A percentile compares a stretch with the other conserved stretches of the same genome.
These are phyloP conservation scores for Xenosphaeropsis pyriputrescens DNA, from an alignment of 2,329 filamentous ascomycete species.

Conservation along the genomic window DNA sequence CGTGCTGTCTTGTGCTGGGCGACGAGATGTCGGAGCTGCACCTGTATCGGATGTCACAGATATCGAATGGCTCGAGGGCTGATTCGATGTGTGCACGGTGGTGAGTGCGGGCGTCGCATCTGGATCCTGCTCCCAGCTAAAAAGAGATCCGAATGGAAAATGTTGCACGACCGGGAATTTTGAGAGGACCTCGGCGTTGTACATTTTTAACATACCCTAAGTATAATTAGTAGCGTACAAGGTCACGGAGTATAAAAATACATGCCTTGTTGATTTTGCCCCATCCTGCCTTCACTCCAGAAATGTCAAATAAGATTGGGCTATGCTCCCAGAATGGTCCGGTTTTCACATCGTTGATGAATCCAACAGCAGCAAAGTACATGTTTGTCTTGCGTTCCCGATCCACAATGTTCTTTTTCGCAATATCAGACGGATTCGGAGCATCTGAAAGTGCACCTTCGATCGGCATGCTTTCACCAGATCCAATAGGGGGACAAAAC, in stretches of 20 bases:
- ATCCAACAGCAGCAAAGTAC: conserved; percentile 92
- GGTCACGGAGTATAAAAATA: neutral
- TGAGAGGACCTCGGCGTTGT: conserved; percentile 85
- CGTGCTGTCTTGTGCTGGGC: conserved; percentile 2
- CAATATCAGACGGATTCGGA: conserved; percentile 57
- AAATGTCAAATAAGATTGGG: conserved; percentile 87
- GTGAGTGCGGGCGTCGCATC: conserved; percentile 32
- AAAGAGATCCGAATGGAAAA: conserved; percentile 71
- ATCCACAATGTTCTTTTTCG: conserved; percentile 48
- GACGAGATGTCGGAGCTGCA: conserved; percentile 1
- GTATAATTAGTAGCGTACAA: conserved; percentile 1
- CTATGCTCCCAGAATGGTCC: conserved; percentile 97
- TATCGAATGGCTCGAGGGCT: conserved; percentile 21
- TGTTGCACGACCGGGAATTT: conserved; percentile 99
- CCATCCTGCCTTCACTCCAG: conserved; percentile 85
- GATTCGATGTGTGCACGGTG: conserved; percentile 42
- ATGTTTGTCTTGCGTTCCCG: conserved; percentile 55
- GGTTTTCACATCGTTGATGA: conserved; percentile 94
- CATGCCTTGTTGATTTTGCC: conserved; percentile 84
- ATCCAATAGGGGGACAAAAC: conserved; percentile 58
- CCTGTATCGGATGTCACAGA: conserved; percentile 1
- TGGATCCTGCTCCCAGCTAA: conserved; percentile 59
- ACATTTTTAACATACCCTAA: conserved; percentile 99
- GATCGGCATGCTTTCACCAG: conserved; percentile 48
- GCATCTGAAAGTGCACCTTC: conserved; percentile 65